Evolutionary conservation across 2,329 filamentous ascomycete genomes (phyloP).

Genomic region (Tolypocladium sp.): DNA sequence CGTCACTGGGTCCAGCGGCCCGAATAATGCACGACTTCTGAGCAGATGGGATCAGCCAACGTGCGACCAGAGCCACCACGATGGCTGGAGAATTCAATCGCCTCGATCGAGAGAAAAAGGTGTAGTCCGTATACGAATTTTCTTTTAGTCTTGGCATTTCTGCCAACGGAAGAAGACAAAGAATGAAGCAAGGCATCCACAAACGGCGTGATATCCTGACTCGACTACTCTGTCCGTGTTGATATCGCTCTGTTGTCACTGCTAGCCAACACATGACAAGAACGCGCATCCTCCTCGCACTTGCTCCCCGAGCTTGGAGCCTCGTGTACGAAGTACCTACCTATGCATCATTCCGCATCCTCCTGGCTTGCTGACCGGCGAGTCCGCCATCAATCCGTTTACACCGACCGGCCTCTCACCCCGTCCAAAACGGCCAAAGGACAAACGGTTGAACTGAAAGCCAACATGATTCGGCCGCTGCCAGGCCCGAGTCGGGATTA

Average conservation of each 20-base stretch:
- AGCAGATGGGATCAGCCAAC: background rate
- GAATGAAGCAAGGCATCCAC: background rate
- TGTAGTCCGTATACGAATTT: too few relatives aligned
- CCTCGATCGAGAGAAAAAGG: background rate
- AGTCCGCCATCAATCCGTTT: too few relatives aligned
- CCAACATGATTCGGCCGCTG: background rate
- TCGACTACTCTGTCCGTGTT: too few relatives aligned
- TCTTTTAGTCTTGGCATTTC: background rate
- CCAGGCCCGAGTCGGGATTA: background rate
- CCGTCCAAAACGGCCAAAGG: background rate
- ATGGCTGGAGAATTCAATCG: background rate
- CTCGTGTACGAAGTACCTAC: too few relatives aligned
- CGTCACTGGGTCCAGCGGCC: background rate
- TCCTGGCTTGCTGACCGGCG: too few relatives aligned
- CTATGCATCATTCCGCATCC: too few relatives aligned
- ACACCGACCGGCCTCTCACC: too few relatives aligned
- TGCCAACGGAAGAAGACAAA: too few relatives aligned
- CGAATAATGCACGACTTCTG: background rate
- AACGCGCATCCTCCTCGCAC: too few relatives aligned
- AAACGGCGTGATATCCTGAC: background rate
- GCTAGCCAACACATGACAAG: too few relatives aligned
- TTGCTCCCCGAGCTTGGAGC: too few relatives aligned
- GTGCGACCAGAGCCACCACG: background rate
- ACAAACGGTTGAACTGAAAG: background rate
- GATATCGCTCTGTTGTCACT: too few relatives aligned